Evolutionary conservation across 495 filamentous ascomycete genomes (phyloP).

Genomic region (Aspergillus asperescens): DNA sequence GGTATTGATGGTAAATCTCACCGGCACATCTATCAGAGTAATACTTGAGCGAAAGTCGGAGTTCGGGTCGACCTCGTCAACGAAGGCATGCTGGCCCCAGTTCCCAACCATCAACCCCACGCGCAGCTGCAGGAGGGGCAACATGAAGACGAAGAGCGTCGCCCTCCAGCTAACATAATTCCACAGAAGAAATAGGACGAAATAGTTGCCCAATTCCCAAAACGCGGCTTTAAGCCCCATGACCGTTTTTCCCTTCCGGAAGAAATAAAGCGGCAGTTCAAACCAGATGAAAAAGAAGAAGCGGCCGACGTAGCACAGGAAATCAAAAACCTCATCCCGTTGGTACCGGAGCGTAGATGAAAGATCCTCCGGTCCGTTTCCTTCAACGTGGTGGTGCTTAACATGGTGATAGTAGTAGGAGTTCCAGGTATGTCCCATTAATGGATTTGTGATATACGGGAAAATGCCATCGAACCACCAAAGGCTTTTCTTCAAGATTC

Average conservation of each 20-base stretch:
- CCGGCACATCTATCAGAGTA: conserved; percentile 65
- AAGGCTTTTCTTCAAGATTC: conserved; percentile 53
- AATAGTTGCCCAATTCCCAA: conserved; percentile 54
- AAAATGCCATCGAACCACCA: conserved; percentile 54
- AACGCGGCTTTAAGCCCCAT: conserved; percentile 48
- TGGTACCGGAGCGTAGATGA: conserved; percentile 72
- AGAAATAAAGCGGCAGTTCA: conserved; percentile 70
- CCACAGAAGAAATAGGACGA: conserved; percentile 43
- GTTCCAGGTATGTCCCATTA: conserved; percentile 81
- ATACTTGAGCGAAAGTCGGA: conserved; percentile 68
- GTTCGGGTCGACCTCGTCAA: conserved; percentile 61
- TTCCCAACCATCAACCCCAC: conserved; percentile 68
- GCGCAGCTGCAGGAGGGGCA: conserved; percentile 56
- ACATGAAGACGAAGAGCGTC: conserved; percentile 53
- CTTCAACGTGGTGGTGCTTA: conserved; percentile 80
- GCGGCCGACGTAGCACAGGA: conserved; percentile 62
- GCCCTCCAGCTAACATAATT: conserved; percentile 45
- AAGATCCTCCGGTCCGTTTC: conserved; percentile 71
- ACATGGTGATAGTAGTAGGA: conserved; percentile 81
- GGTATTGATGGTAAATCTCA: conserved; percentile 32
- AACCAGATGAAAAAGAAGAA: conserved; percentile 69
- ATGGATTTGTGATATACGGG: conserved; percentile 66
- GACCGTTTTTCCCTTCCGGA: conserved; percentile 46
- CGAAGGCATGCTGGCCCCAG: conserved; percentile 71
- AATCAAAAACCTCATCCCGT: conserved; percentile 58